phyloP scores from a whole-genome alignment of 2,329 filamentous ascomycete species.

The Beauveria scarabaeidicola region DNA sequence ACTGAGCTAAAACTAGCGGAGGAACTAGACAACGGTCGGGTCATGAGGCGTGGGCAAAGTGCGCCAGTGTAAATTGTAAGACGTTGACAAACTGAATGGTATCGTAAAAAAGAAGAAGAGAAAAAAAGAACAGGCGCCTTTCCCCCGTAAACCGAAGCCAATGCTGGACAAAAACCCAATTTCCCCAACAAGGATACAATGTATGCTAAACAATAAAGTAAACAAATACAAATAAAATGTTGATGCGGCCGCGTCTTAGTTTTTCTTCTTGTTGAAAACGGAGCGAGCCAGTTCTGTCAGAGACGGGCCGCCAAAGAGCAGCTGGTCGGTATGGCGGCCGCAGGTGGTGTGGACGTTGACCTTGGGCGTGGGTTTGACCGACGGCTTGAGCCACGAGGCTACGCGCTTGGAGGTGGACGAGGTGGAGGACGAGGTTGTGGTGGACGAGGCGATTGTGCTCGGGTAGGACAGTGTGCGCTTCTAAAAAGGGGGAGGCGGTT shows the following conservation, averaged over 20 bases:
- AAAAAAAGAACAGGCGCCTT: not conserved
- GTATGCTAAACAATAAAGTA: not conserved
- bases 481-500: not conserved
- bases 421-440: constrained; percentile 18
- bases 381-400: constrained; percentile 20
- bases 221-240: not conserved
- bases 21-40: not conserved
- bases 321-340: constrained; percentile 46
- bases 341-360: constrained; percentile 47
- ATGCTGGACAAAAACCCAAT: not conserved
- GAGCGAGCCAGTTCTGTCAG: constrained; percentile 35
- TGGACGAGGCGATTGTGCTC: constrained; percentile 24
- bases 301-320: constrained; percentile 41
- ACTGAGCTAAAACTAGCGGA: no score
- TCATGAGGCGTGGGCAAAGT: not conserved
- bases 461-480: constrained; percentile 11
- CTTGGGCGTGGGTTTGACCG: constrained; percentile 29
- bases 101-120: not conserved
- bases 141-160: not conserved
- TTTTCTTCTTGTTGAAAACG: constrained; percentile 26
- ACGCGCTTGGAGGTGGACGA: constrained; percentile 22
- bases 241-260: not conserved
- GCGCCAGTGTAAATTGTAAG: not conserved
- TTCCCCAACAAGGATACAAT: not conserved
- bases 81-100: not conserved